Percentiles rank a stretch among this genome's conserved stretches.
These are phyloP conservation scores for Thermothelomyces thermophilus DNA, from an alignment of 2,329 filamentous ascomycete genomes.

Conservation along the genomic window DNA sequence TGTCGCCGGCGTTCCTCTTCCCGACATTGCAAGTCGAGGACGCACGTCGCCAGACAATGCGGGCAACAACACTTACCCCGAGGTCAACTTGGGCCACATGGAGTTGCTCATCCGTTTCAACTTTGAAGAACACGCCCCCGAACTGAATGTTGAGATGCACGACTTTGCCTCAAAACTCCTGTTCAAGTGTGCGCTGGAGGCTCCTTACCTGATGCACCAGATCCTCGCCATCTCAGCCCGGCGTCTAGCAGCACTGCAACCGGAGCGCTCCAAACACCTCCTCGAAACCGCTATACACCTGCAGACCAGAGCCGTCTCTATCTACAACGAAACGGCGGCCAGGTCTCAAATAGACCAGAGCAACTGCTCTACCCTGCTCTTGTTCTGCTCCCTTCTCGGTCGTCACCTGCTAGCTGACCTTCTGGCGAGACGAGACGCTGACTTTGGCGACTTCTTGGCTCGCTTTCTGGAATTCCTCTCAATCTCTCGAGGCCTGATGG, in stretches of 20 bases:
- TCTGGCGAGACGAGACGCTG: slow-evolving; percentile 33
- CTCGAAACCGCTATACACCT: slow-evolving; percentile 36
- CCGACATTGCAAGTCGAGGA: slow-evolving; percentile 3
- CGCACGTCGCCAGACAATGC: not conserved
- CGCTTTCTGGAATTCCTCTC: slow-evolving; percentile 37
- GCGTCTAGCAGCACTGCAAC: slow-evolving; percentile 28
- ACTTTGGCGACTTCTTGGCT: slow-evolving; percentile 37
- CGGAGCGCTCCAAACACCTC: slow-evolving; percentile 23
- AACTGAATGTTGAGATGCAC: slow-evolving; percentile 19
- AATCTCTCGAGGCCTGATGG: slow-evolving; percentile 28
- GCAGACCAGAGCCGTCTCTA: slow-evolving; percentile 38
- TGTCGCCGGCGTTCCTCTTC: slow-evolving; percentile 18
- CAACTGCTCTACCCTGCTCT: slow-evolving; percentile 35
- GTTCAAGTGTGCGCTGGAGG: slow-evolving; percentile 19
- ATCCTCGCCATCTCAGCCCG: slow-evolving; percentile 33
- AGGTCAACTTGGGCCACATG: slow-evolving; percentile 26
- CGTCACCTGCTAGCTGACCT: slow-evolving; percentile 44
- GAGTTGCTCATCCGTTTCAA: slow-evolving; percentile 27
- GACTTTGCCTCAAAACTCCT: slow-evolving; percentile 14
- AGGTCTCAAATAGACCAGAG: slow-evolving; percentile 25
- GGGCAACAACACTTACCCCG: slow-evolving; percentile 4
- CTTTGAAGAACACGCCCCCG: slow-evolving; percentile 20
- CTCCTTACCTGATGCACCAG: slow-evolving; percentile 34
- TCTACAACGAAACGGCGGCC: slow-evolving; percentile 29
- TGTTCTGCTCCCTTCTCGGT: slow-evolving; percentile 40